Conservation (phyloP, 2,329 filamentous ascomycete species). For the Aphanocladium album region DNA sequence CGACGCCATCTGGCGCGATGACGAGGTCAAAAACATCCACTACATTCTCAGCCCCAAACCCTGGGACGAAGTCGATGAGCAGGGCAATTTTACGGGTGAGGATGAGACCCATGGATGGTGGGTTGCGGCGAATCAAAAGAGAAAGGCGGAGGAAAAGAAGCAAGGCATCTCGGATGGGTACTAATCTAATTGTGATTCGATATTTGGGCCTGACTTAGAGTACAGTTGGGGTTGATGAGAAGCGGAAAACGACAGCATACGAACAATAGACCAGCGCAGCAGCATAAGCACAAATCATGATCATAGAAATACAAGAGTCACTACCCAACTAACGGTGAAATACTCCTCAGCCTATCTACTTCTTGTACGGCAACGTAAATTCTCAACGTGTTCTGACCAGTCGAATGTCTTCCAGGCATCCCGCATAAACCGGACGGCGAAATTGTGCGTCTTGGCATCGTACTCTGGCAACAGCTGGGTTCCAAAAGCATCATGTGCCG, state of each 20-base stretch:
- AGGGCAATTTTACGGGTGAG: conserved; percentile 38
- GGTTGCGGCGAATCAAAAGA: conserved; percentile 43
- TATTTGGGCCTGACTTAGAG: no score
- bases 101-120: conserved; percentile 53
- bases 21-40: conserved; percentile 55
- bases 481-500: neutral
- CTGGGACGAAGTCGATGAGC: conserved; percentile 48
- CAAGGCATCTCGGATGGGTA: conserved; percentile 31
- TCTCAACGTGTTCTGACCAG: neutral
- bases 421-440: neutral
- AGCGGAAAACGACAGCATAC: neutral
- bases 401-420: neutral
- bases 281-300: no score
- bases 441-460: neutral
- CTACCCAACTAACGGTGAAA: no score
- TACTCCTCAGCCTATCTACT: no score
- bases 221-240: neutral
- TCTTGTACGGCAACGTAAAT: no score
- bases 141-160: conserved; percentile 36
- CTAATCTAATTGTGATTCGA: neutral
- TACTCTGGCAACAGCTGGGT: neutral
- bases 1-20: conserved; percentile 51
- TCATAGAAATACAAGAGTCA: no score
- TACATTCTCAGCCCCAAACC: conserved; percentile 59
- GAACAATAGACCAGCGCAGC: neutral